These are phyloP conservation scores for Penicillium sp. DNA, from an alignment of 2,329 filamentous ascomycete species.

Conservation along the genomic window DNA sequence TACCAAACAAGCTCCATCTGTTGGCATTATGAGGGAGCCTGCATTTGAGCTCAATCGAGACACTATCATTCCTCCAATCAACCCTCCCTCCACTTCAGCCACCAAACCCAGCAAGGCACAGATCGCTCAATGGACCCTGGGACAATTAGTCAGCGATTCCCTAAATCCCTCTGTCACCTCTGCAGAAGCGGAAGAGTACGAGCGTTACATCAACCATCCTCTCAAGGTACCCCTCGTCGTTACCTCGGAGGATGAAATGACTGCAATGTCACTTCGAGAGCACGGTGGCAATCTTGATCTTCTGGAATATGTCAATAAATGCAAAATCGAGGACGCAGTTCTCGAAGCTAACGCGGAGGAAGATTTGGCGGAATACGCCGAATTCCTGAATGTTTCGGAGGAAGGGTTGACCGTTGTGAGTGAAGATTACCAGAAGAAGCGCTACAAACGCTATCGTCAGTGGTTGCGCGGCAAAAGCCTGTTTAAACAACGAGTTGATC, in stretches of 20 bases:
- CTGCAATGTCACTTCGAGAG: slow-evolving; percentile 30
- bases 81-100: slow-evolving; percentile 47
- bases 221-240: slow-evolving; percentile 71
- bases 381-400: slow-evolving; percentile 69
- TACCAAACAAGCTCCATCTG: slow-evolving; percentile 28
- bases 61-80: slow-evolving; percentile 17
- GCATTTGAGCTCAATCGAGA: slow-evolving; percentile 24
- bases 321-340: slow-evolving; percentile 53
- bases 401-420: slow-evolving; percentile 82
- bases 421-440: slow-evolving; percentile 82
- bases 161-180: slow-evolving; percentile 75
- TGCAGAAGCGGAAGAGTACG: slow-evolving; percentile 78
- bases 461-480: slow-evolving; percentile 93
- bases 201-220: slow-evolving; percentile 81
- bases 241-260: slow-evolving; percentile 38
- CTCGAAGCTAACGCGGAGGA: slow-evolving; percentile 49
- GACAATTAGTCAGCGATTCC: slow-evolving; percentile 76
- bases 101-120: slow-evolving; percentile 72
- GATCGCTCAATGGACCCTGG: slow-evolving; percentile 76
- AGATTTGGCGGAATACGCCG: slow-evolving; percentile 66
- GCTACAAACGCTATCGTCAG: slow-evolving; percentile 93
- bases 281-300: slow-evolving; percentile 57
- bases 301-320: slow-evolving; percentile 70
- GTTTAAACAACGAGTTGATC: slow-evolving; percentile 74
- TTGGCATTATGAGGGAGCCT: slow-evolving; percentile 55